These are phyloP conservation scores for Colletotrichum liaoningense DNA, from an alignment of 2,329 filamentous ascomycete species.

Conservation along the genomic window DNA sequence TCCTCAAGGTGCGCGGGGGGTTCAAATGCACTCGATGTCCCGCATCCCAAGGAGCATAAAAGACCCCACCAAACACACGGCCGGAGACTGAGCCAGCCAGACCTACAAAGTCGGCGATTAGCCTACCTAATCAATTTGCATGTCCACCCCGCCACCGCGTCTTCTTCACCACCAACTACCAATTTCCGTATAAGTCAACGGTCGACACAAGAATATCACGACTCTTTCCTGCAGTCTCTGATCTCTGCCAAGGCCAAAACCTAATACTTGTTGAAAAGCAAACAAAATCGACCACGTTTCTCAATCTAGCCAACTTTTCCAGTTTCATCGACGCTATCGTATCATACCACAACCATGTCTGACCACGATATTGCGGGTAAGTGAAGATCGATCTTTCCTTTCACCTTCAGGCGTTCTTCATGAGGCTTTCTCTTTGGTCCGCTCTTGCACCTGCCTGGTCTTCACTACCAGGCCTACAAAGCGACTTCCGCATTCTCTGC, in stretches of 20 bases:
- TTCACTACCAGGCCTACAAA: not conserved
- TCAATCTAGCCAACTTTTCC: not conserved
- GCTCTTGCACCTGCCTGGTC: not conserved
- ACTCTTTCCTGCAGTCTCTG: not conserved
- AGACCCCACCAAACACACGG: constrained; percentile 26
- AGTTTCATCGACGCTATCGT: constrained; percentile 9
- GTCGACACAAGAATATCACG: not conserved
- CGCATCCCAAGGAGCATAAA: constrained; percentile 30
- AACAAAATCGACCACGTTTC: not conserved
- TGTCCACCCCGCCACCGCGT: constrained; percentile 8
- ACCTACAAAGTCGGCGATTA: constrained; percentile 15
- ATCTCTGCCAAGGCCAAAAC: not conserved
- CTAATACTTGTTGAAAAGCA: not conserved
- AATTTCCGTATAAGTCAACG: constrained; percentile 10
- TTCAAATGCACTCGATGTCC: constrained; percentile 34
- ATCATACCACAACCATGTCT: constrained; percentile 60
- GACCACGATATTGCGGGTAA: constrained; percentile 74
- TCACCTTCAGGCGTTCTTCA: not conserved
- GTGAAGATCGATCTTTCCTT: constrained; percentile 43
- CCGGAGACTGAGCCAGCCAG: constrained; percentile 13
- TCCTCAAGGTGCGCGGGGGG: not conserved
- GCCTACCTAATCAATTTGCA: constrained; percentile 3
- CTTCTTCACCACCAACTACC: constrained; percentile 7
- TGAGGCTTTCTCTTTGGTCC: not conserved
- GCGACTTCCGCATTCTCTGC: not conserved